Conservation (phyloP, 169 alveolate species). For the Plasmodium gallinaceum region DNA sequence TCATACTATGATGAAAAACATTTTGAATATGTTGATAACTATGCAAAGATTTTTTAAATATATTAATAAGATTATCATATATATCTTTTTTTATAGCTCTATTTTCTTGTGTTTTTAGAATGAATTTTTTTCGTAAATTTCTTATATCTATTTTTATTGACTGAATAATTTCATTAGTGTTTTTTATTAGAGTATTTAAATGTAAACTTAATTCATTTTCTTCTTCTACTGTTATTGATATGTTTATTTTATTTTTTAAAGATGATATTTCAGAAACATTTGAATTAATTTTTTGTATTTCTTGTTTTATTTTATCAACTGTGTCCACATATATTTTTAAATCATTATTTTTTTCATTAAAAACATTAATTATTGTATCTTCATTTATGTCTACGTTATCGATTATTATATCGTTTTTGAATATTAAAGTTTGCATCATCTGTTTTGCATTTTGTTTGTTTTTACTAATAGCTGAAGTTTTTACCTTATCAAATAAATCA, state of each 20-base stretch:
- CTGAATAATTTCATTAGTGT: slow-evolving; percentile 36
- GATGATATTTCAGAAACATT: slow-evolving; percentile 28
- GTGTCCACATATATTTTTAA: slow-evolving; percentile 48
- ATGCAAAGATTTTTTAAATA: slow-evolving; percentile 68
- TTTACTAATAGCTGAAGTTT: slow-evolving; percentile 32
- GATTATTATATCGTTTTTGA: slow-evolving; percentile 26
- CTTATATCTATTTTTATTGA: slow-evolving; percentile 55
- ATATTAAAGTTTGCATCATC: slow-evolving; percentile 34
- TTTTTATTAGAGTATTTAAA: slow-evolving; percentile 59
- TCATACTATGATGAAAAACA: slow-evolving; percentile 41
- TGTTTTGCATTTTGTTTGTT: slow-evolving; percentile 35
- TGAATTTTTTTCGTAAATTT: slow-evolving; percentile 37
- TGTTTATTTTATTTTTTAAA: slow-evolving; percentile 59
- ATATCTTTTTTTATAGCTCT: slow-evolving; percentile 54
- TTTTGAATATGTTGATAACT: slow-evolving; percentile 50
- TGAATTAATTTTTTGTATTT: slow-evolving; percentile 29
- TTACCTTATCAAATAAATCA: slow-evolving; percentile 44
- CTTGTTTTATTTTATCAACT: slow-evolving; percentile 47
- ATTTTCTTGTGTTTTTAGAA: slow-evolving; percentile 28
- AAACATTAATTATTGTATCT: slow-evolving; percentile 33
- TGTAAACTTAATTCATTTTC: slow-evolving; percentile 71
- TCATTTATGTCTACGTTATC: slow-evolving; percentile 28
- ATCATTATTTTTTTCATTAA: slow-evolving; percentile 22
- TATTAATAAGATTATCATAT: slow-evolving; percentile 59
- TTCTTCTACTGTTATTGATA: slow-evolving; percentile 61